Base-by-base conservation (phyloP, 2,329 filamentous ascomycete genomes). In the Didymella arachidicola region DNA sequence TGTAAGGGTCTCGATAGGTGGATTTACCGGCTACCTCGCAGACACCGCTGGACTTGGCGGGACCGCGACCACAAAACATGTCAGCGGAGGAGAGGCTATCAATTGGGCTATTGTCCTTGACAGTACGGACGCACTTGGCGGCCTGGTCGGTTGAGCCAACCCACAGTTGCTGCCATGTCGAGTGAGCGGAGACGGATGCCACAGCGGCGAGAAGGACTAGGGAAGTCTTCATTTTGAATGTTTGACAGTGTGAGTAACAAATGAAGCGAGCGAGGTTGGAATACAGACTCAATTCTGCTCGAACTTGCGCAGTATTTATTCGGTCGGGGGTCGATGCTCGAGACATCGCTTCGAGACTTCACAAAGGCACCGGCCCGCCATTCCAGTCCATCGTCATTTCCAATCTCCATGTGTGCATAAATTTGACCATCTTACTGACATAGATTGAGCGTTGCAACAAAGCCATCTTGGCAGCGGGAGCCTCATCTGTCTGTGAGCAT, bases 141-240 rank as follows among this genome's bases (percentile, higher is more conserved):
- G 48, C 66, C 56, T 75, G 71, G 58, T 77, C 74, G 47, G 62
- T 64, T 43, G 58, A 67, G 32, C 74, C 74, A 55, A 77, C 73
- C 75, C 75, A 77, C 3, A 77, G 63, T 32, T 77, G 43, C 52
- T 77, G 75, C 72, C 72, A 77, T 66, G 75, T 77, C 2, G 75
- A 72, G 66, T 77, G 75, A 16, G 74, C 73, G 22, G 73, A 76
- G 55, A 72, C 75, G 36, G 70, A 67, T 5, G 71, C 71, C 50
- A 65, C 72, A 12, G 73, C 61, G 38, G 75, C 74, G 53, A 77
- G 68, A 41, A 76, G 50, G 29, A 74, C 61, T 43, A 73, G 42
- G 48, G 66, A 61, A 45, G 72, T 60, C 69, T 74, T 76, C 74
- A 76, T 76, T 19, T 53, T 72, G 56, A 30, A 49, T 30, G n/a